Evolutionary conservation across 2,329 filamentous ascomycete genomes (phyloP).

Genomic region (Trichoderma sp.): DNA sequence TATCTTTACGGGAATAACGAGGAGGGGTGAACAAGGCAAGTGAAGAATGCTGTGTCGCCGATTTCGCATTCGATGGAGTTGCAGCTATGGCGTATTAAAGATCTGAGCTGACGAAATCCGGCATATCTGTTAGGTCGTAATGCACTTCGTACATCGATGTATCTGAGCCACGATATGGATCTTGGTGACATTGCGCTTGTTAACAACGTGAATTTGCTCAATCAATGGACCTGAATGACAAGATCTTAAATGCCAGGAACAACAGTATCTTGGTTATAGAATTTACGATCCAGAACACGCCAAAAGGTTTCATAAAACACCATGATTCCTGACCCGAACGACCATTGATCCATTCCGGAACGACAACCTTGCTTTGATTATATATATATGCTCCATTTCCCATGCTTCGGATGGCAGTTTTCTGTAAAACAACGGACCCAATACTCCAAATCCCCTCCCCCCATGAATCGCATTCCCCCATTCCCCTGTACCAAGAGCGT

Average conservation of each 20-base stretch:
- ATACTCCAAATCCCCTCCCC: constrained; percentile 19
- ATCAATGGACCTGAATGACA: background rate
- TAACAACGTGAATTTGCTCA: constrained; percentile 1
- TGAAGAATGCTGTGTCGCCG: background rate
- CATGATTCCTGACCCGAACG: constrained; percentile 12
- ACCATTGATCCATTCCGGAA: constrained; percentile 13
- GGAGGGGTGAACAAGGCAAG: background rate
- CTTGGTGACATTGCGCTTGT: background rate
- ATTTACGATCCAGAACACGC: background rate
- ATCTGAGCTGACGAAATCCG: constrained; percentile 12
- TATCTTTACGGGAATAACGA: background rate
- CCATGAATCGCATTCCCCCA: constrained; percentile 34
- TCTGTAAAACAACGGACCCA: constrained; percentile 16
- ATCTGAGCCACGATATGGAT: constrained; percentile 8
- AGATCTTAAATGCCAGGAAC: background rate
- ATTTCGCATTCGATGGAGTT: background rate
- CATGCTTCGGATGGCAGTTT: constrained; percentile 19
- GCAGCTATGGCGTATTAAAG: constrained; percentile 16
- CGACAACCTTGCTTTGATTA: constrained; percentile 24
- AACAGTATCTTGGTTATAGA: background rate
- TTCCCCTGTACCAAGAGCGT: constrained; percentile 31
- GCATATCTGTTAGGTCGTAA: background rate
- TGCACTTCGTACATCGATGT: background rate
- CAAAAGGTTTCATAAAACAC: background rate
- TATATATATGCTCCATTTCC: constrained; percentile 15